phyloP scores from a whole-genome alignment of 2,329 filamentous ascomycete species.

The Diaporthe eres region DNA sequence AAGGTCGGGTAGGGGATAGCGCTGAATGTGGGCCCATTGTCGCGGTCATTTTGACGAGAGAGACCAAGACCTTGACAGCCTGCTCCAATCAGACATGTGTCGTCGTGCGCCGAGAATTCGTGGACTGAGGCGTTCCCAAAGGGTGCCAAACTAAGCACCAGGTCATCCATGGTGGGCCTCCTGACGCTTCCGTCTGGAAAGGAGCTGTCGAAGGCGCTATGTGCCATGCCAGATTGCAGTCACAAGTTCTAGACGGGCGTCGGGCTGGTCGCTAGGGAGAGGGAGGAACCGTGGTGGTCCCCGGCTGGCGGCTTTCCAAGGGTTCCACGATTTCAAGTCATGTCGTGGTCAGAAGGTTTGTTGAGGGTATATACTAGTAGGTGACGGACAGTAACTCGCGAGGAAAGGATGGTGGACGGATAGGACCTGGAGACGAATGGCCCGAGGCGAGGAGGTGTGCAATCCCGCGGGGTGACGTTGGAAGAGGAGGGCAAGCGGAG shows the following conservation, averaged over 20 bases:
- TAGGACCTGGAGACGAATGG: background rate
- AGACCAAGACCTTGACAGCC: conserved; percentile 41
- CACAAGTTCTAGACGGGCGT: background rate
- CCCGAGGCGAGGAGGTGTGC: conserved; percentile 8
- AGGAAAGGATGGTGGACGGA: background rate
- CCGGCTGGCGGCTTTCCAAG: conserved; percentile 11
- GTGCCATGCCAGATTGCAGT: background rate
- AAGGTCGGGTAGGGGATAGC: conserved; percentile 21
- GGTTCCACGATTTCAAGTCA: conserved; percentile 11
- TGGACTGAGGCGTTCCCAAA: conserved; percentile 23
- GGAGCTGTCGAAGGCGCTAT: background rate
- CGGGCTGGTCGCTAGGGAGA: conserved; percentile 4
- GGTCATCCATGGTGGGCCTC: conserved; percentile 45
- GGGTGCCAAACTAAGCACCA: conserved; percentile 1
- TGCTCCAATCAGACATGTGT: conserved; percentile 39
- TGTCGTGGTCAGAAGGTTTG: conserved; percentile 6
- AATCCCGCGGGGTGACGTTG: conserved; percentile 18
- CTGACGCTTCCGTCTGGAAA: background rate
- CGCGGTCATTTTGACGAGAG: conserved; percentile 4
- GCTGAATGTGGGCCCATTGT: background rate
- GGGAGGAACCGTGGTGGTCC: conserved; percentile 17
- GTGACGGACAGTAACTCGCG: background rate
- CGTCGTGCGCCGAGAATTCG: conserved; percentile 40
- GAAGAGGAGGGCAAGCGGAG: conserved; percentile 32
- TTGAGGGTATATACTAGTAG: background rate